Evolutionary conservation across 106 monocot genomes (phyloP).

Genomic region (Dendrobium officinale): DNA sequence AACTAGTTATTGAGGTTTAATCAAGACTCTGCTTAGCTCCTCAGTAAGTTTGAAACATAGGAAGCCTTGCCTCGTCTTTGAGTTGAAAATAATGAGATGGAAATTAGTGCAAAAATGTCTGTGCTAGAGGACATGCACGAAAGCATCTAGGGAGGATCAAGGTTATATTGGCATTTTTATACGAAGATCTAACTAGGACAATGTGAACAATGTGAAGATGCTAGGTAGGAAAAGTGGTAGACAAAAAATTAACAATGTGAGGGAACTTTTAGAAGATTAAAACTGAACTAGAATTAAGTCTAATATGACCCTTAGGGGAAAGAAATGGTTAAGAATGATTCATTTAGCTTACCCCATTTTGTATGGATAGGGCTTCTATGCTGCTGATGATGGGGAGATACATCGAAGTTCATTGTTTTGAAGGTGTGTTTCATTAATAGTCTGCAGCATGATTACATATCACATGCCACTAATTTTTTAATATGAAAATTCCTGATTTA

Average conservation of each 20-base stretch:
- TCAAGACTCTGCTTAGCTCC: too few relatives aligned
- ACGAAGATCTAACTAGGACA: not conserved
- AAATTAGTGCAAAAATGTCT: too few relatives aligned
- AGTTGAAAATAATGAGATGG: too few relatives aligned
- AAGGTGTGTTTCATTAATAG: not conserved
- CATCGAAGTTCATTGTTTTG: not conserved
- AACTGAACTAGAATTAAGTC: not conserved
- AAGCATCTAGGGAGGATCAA: too few relatives aligned
- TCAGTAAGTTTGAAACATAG: too few relatives aligned
- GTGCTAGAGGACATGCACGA: not conserved
- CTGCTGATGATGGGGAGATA: too few relatives aligned
- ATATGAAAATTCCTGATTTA: not conserved
- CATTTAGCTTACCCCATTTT: not conserved
- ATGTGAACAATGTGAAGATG: not conserved
- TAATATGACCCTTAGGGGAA: not conserved
- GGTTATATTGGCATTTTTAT: not conserved
- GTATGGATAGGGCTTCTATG: not conserved
- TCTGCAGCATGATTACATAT: not conserved
- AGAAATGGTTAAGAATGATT: not conserved
- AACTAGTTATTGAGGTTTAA: too few relatives aligned
- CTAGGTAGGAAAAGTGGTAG: too few relatives aligned
- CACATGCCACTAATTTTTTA: not conserved
- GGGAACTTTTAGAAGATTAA: too few relatives aligned
- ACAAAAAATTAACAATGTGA: too few relatives aligned
- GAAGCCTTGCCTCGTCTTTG: too few relatives aligned